Percentiles rank a stretch among this genome's conserved stretches.
Conservation (phyloP, 805 yeast genomes). For the Tetrapisispora namnaoensis region DNA sequence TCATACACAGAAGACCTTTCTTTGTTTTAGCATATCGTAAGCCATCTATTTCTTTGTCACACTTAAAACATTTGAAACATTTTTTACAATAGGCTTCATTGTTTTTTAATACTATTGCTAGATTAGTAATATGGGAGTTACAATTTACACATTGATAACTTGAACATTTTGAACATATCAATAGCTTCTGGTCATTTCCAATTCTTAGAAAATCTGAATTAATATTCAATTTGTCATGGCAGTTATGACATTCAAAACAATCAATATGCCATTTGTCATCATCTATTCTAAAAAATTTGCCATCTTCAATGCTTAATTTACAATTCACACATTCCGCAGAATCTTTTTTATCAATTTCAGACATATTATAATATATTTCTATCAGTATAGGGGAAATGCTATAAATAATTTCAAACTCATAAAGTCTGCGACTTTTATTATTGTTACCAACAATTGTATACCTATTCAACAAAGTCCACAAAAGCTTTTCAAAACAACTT, state of each 20-base stretch:
- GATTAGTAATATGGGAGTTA: constrained; percentile 76
- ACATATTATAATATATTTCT: not conserved
- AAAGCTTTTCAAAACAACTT: too few species aligned
- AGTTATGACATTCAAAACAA: constrained; percentile 85
- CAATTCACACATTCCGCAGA: constrained; percentile 34
- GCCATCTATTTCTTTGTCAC: constrained; percentile 79
- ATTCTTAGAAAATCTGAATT: constrained; percentile 63
- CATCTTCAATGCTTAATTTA: constrained; percentile 57
- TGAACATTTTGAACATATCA: constrained; percentile 84
- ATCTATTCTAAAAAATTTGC: constrained; percentile 90
- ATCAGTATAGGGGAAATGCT: not conserved
- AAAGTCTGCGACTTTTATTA: too few species aligned
- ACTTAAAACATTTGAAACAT: constrained; percentile 84
- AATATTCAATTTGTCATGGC: constrained; percentile 67
- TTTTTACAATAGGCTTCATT: constrained; percentile 88
- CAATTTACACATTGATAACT: constrained; percentile 72
- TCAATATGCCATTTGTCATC: constrained; percentile 92
- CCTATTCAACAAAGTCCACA: too few species aligned
- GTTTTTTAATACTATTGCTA: constrained; percentile 68
- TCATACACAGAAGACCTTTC: constrained; percentile 87
- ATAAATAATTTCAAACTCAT: too few species aligned
- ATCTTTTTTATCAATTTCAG: not conserved
- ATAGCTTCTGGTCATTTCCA: constrained; percentile 18
- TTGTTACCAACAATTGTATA: too few species aligned
- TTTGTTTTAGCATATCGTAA: constrained; percentile 86